Evolutionary conservation across 306 rosid species (phyloP).

Genomic region (Corylus heterophylla): DNA sequence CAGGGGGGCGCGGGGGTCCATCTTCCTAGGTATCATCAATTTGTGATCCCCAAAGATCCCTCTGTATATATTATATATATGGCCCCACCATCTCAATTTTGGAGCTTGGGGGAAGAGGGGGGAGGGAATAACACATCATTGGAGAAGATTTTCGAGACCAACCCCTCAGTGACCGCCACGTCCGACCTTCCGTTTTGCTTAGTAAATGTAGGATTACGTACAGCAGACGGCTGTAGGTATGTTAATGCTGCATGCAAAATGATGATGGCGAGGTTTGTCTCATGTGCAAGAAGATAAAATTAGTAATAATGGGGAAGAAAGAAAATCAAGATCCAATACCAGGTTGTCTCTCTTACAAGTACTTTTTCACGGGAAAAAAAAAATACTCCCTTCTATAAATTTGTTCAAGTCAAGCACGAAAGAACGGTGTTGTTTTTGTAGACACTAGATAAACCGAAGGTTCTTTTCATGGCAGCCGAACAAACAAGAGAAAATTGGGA

Average conservation of each 20-base stretch:
- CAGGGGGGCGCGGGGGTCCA: not conserved
- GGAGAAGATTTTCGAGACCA: no score
- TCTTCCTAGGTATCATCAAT: not conserved
- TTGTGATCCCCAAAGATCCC: constrained; percentile 2
- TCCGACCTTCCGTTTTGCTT: not conserved
- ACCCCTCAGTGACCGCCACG: not conserved
- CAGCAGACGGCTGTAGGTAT: constrained; percentile 18
- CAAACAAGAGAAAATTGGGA: not conserved
- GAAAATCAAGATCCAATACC: not conserved
- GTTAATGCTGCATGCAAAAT: not conserved
- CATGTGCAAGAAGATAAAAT: not conserved
- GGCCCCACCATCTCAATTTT: constrained; percentile 1
- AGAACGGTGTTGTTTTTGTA: not conserved
- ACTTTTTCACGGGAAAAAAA: no score
- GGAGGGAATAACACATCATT: no score
- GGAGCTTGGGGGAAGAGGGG: not conserved
- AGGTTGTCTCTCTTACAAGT: no score
- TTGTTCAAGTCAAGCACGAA: not conserved
- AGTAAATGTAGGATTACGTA: not conserved
- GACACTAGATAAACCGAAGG: not conserved
- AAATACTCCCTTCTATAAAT: no score
- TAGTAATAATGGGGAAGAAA: not conserved
- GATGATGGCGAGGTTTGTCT: not conserved
- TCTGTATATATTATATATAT: not conserved
- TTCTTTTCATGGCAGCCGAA: not conserved